A percentile compares a stretch with the other conserved stretches of the same genome.
Evolutionary conservation across 176 grass and related monocot species (phyloP).

Genomic region (Secale cereale): DNA sequence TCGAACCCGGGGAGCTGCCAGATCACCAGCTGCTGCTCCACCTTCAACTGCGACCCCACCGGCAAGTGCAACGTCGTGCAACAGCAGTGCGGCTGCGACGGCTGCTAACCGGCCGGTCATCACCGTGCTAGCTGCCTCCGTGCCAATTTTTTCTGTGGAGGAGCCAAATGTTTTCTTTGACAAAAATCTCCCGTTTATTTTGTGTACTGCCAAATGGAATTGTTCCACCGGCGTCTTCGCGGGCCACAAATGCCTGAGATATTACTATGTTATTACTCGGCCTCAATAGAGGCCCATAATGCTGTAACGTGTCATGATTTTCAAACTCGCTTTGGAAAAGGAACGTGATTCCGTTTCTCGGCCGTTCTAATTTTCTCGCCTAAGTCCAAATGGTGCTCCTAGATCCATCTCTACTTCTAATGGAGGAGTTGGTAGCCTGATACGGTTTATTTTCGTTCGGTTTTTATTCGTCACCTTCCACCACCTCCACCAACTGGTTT

Average conservation of each 20-base stretch:
- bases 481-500: too few species aligned
- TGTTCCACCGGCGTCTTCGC: background rate
- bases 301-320: background rate
- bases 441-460: too few species aligned
- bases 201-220: background rate
- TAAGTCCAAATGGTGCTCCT: too few species aligned
- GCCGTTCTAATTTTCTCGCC: too few species aligned
- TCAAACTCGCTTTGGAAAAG: background rate
- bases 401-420: too few species aligned
- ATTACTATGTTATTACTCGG: background rate
- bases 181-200: background rate
- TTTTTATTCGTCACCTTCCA: too few species aligned
- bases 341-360: background rate
- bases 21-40: background rate
- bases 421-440: too few species aligned
- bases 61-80: slow-evolving; percentile 13
- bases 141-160: background rate
- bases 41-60: background rate
- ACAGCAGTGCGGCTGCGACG: background rate
- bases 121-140: background rate
- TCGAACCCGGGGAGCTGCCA: background rate
- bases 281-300: background rate
- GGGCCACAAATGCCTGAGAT: background rate
- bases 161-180: background rate
- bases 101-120: background rate